Percentiles rank a stretch among this genome's conserved stretches.
phyloP scores from a whole-genome alignment of 805 yeast species.

The Starmerella kuoi region DNA sequence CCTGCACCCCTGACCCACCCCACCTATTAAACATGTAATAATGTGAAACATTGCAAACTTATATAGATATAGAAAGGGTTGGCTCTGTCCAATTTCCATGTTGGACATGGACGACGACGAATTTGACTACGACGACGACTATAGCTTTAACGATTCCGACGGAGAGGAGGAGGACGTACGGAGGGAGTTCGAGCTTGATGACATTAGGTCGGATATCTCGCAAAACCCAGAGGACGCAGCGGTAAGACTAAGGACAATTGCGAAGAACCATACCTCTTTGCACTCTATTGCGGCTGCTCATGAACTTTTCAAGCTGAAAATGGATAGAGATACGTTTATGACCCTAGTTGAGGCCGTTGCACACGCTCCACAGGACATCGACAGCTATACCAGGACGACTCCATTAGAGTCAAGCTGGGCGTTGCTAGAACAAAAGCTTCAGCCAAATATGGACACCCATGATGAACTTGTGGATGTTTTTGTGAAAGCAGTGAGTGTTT shows the following conservation, averaged over 20 bases:
- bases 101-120: conserved; percentile 14
- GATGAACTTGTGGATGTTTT: not conserved
- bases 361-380: not conserved
- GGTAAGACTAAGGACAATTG: conserved; percentile 2
- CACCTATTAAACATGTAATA: too few relatives aligned
- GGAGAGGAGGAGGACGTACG: conserved; percentile 28
- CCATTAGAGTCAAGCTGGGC: conserved; percentile 1
- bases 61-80: too few relatives aligned
- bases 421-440: not conserved
- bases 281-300: conserved; percentile 7
- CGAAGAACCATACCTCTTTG: not conserved
- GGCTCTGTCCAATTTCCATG: too few relatives aligned
- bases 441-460: not conserved
- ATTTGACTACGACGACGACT: conserved; percentile 15
- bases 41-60: too few relatives aligned
- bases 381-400: not conserved
- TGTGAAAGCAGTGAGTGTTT: not conserved
- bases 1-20: too few relatives aligned
- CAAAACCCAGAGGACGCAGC: not conserved
- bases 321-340: not conserved
- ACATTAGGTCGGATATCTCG: not conserved
- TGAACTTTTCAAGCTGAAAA: conserved; percentile 1
- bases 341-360: not conserved
- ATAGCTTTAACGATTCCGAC: conserved; percentile 25
- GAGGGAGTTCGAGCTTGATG: conserved; percentile 13